A percentile compares a stretch with the other conserved stretches of the same genome.
phyloP scores from a whole-genome alignment of 257 asterid species.

The Rauvolfia tetraphylla region DNA sequence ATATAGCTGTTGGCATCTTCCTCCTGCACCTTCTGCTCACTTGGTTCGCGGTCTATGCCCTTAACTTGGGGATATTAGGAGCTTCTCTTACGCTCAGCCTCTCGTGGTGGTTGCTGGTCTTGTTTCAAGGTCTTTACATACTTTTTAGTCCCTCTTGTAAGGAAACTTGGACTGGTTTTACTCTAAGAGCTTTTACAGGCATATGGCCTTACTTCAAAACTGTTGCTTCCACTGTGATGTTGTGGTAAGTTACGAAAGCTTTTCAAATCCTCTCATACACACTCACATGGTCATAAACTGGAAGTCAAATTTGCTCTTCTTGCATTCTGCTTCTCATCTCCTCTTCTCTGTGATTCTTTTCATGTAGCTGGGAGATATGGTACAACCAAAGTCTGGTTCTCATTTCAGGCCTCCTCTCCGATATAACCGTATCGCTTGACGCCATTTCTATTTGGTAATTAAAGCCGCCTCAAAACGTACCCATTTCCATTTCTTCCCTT shows the following conservation, averaged over 20 bases:
- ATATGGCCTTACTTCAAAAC: slow-evolving; percentile 36
- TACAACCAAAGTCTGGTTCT: slow-evolving; percentile 33
- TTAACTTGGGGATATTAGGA: slow-evolving; percentile 25
- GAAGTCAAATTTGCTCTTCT: neutral
- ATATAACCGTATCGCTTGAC: slow-evolving; percentile 29
- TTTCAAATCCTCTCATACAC: neutral
- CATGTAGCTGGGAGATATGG: slow-evolving; percentile 38
- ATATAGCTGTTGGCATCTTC: slow-evolving; percentile 22
- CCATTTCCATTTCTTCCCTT: neutral
- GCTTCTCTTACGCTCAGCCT: slow-evolving; percentile 25
- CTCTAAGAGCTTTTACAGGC: slow-evolving; percentile 21
- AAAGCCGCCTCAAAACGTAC: neutral
- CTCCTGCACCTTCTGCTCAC: slow-evolving; percentile 26
- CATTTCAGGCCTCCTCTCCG: slow-evolving; percentile 31
- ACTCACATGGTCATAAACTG: neutral
- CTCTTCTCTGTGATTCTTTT: neutral
- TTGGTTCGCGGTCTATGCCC: slow-evolving; percentile 29
- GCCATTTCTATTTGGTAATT: slow-evolving; percentile 33
- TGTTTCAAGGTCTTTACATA: slow-evolving; percentile 26
- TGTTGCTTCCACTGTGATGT: slow-evolving; percentile 31
- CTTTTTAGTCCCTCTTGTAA: slow-evolving; percentile 25
- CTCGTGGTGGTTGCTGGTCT: slow-evolving; percentile 33
- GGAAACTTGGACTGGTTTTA: slow-evolving; percentile 33
- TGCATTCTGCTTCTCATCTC: neutral
- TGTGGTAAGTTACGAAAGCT: slow-evolving; percentile 14